A percentile compares a stretch with the other conserved stretches of the same genome.
phyloP scores from a whole-genome alignment of 2,329 filamentous ascomycete genomes.

The Colletotrichum sp. region DNA sequence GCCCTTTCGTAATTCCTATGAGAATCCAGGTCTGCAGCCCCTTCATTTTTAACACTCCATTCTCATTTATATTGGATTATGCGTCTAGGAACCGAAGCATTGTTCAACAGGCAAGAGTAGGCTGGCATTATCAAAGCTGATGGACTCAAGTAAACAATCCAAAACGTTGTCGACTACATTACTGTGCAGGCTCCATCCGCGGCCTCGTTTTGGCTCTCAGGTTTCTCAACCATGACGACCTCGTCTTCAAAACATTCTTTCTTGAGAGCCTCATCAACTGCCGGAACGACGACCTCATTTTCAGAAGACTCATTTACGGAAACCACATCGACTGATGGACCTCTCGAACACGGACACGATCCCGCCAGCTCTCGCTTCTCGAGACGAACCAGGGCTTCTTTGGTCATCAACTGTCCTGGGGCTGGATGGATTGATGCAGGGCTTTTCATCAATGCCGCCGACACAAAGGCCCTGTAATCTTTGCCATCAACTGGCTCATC shows the following conservation, averaged over 20 bases:
- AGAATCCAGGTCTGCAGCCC: no score
- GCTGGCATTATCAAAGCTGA: background rate
- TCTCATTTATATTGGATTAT: no score
- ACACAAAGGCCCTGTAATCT: background rate
- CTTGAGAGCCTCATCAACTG: background rate
- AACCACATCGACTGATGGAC: background rate
- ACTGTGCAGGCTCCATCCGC: background rate
- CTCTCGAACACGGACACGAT: background rate
- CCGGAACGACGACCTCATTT: background rate
- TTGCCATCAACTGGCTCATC: background rate
- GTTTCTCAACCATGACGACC: background rate
- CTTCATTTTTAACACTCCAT: no score
- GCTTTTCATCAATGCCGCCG: background rate
- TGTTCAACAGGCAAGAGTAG: no score
- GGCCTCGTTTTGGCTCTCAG: accelerated
- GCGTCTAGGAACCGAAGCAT: no score
- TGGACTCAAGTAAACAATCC: background rate
- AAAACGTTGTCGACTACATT: background rate
- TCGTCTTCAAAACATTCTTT: background rate
- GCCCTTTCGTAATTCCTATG: no score
- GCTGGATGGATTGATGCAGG: background rate
- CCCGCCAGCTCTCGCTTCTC: background rate
- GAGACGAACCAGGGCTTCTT: background rate
- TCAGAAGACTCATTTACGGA: background rate
- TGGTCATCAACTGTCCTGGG: accelerated